phyloP scores from a whole-genome alignment of 1,284 basidiomycete genomes.

The Bjerkandera adusta region DNA sequence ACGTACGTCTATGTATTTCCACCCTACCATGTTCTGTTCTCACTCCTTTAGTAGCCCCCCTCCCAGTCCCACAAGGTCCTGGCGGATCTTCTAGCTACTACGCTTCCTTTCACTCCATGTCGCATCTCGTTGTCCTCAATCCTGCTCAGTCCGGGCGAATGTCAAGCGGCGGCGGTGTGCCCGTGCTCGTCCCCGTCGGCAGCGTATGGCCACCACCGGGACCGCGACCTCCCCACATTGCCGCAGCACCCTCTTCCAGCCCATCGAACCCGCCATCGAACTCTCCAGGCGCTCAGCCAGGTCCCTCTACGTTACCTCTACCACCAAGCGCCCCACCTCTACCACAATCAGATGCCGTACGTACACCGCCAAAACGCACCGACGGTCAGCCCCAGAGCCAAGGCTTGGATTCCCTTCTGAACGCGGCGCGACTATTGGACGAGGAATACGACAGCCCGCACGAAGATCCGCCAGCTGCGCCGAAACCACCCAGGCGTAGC shows the following conservation, averaged over 20 bases:
- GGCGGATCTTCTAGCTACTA: slow-evolving; percentile 6
- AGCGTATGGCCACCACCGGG: slow-evolving; percentile 2
- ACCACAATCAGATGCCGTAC: not conserved
- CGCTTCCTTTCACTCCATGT: slow-evolving; percentile 2
- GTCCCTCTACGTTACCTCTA: too few species aligned
- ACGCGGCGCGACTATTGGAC: slow-evolving; percentile 54
- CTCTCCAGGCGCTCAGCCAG: too few species aligned
- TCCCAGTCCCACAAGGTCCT: not conserved
- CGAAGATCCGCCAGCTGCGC: slow-evolving; percentile 24
- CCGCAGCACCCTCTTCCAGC: too few species aligned
- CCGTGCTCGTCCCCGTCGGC: not conserved
- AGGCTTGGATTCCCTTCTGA: slow-evolving; percentile 49
- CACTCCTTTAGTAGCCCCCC: too few species aligned
- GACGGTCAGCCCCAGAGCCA: slow-evolving; percentile 1
- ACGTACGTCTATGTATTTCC: too few species aligned
- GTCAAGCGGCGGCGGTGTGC: not conserved
- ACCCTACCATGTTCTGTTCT: too few species aligned
- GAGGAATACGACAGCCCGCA: slow-evolving; percentile 42
- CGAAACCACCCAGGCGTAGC: slow-evolving; percentile 11
- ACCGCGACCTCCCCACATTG: too few species aligned
- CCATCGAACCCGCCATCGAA: too few species aligned
- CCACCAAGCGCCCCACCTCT: not conserved
- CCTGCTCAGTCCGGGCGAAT: slow-evolving; percentile 1
- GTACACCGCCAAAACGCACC: not conserved
- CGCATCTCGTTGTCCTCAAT: slow-evolving; percentile 7